A percentile compares a stretch with the other conserved stretches of the same genome.
These are phyloP conservation scores for Platanthera guangdongensis DNA, from an alignment of 106 monocot species.

Conservation along the genomic window DNA sequence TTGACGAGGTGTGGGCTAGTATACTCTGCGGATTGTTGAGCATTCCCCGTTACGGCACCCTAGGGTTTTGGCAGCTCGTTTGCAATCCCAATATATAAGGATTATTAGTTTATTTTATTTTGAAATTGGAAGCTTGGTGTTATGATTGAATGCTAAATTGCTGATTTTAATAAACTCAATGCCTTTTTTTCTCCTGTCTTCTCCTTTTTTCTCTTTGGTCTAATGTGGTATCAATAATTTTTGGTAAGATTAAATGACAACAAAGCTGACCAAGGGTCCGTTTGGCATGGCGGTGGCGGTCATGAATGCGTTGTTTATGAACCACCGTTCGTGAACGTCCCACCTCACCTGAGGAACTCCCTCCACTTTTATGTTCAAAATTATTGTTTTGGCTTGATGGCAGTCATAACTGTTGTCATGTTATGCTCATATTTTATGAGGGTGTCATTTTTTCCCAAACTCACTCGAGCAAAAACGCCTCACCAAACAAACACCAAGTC, in stretches of 20 bases:
- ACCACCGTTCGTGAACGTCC: too few species aligned
- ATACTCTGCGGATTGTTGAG: background rate
- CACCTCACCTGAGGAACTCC: too few species aligned
- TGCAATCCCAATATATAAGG: background rate
- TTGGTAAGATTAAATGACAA: background rate
- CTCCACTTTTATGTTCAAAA: too few species aligned
- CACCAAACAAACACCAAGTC: background rate
- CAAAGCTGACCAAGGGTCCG: too few species aligned
- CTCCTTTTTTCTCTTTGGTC: background rate
- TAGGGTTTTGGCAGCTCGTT: background rate
- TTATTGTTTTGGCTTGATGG: too few species aligned
- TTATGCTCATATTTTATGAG: too few species aligned
- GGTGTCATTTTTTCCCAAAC: too few species aligned
- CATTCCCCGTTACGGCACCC: background rate
- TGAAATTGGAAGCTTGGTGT: slow-evolving; percentile 7
- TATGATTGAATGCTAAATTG: slow-evolving; percentile 4
- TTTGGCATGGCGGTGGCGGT: too few species aligned
- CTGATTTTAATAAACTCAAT: background rate
- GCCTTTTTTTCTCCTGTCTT: background rate
- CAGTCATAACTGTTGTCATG: too few species aligned
- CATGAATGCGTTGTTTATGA: too few species aligned
- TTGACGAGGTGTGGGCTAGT: slow-evolving; percentile 45
- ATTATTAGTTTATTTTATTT: slow-evolving; percentile 5
- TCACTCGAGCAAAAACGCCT: too few species aligned
- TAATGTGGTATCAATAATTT: background rate